A percentile compares a stretch with the other conserved stretches of the same genome.
Evolutionary conservation across 192 early-diverging fungal species (phyloP).

Genomic region (Phycomyces blakesleeanus): DNA sequence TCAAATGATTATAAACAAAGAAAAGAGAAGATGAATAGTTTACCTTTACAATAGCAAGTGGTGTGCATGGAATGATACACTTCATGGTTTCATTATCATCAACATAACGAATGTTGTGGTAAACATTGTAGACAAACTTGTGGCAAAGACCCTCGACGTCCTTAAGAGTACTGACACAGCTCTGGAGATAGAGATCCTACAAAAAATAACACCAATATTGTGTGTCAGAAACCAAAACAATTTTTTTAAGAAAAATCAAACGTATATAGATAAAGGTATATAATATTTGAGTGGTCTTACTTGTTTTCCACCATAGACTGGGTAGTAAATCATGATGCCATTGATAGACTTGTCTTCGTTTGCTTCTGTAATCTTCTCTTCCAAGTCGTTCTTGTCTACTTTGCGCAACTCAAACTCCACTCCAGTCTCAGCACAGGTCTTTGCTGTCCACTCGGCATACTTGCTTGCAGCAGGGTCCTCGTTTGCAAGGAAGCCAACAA

Average conservation of each 20-base stretch:
- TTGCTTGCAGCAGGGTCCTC: slow-evolving; percentile 87
- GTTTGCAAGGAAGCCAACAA: slow-evolving; percentile 96
- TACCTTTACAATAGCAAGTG: slow-evolving; percentile 94
- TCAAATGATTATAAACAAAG: too few species aligned
- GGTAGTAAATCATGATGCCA: slow-evolving; percentile 99
- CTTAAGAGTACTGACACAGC: slow-evolving; percentile 81
- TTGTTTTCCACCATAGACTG: slow-evolving; percentile 91
- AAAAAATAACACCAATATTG: background rate
- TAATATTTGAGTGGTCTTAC: slow-evolving; percentile 31
- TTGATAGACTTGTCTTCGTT: slow-evolving; percentile 82
- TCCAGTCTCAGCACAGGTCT: slow-evolving; percentile 87
- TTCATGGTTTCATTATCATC: slow-evolving; percentile 80
- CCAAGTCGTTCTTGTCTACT: slow-evolving; percentile 77
- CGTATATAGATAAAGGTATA: too few species aligned
- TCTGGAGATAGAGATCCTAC: slow-evolving; percentile 90
- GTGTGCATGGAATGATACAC: slow-evolving; percentile 98
- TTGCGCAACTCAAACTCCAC: slow-evolving; percentile 88
- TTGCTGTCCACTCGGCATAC: slow-evolving; percentile 95
- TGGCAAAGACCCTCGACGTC: slow-evolving; percentile 97
- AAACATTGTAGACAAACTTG: slow-evolving; percentile 93
- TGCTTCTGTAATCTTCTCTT: slow-evolving; percentile 79
- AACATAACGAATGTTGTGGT: slow-evolving; percentile 79
- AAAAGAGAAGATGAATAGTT: background rate
- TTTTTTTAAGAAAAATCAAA: background rate
- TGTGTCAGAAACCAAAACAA: background rate